phyloP scores from a whole-genome alignment of 2,329 filamentous ascomycete species.

The Davidsoniella virescens region DNA sequence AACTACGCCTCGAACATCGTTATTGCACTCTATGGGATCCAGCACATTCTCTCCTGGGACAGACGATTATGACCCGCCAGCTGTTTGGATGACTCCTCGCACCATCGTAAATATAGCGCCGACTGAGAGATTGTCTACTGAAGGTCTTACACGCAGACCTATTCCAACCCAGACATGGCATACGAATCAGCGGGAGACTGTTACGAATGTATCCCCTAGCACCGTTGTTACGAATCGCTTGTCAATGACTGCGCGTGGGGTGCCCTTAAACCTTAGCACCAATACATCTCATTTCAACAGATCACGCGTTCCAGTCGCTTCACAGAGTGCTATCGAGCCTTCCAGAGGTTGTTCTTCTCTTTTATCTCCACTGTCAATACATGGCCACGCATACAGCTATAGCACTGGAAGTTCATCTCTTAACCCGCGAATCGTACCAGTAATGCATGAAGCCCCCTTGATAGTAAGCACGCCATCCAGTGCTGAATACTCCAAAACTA shows the following conservation, averaged over 20 bases:
- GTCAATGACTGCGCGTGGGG: too few species aligned
- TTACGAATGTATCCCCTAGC: not conserved
- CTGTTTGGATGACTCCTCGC: conserved; percentile 7
- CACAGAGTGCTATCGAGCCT: conserved; percentile 5
- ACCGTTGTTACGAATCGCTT: too few species aligned
- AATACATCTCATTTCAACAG: not conserved
- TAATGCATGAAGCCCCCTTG: conserved; percentile 23
- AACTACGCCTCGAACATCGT: not conserved
- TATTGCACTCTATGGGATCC: not conserved
- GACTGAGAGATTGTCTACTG: not conserved
- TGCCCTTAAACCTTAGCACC: not conserved
- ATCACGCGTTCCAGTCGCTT: conserved; percentile 1
- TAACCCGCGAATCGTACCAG: not conserved
- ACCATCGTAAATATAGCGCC: not conserved
- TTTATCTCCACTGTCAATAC: not conserved
- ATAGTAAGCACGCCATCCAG: conserved; percentile 46
- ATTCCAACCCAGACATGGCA: not conserved
- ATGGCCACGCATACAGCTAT: conserved; percentile 3
- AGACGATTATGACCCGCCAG: conserved; percentile 10
- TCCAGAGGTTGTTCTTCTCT: conserved; percentile 5
- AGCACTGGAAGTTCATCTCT: conserved; percentile 1
- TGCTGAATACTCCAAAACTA: conserved; percentile 20
- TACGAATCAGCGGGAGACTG: not conserved
- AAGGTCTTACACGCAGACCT: not conserved
- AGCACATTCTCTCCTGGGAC: conserved; percentile 11